phyloP scores from a whole-genome alignment of 208 protist species.

The Angomonas ambiguus region DNA sequence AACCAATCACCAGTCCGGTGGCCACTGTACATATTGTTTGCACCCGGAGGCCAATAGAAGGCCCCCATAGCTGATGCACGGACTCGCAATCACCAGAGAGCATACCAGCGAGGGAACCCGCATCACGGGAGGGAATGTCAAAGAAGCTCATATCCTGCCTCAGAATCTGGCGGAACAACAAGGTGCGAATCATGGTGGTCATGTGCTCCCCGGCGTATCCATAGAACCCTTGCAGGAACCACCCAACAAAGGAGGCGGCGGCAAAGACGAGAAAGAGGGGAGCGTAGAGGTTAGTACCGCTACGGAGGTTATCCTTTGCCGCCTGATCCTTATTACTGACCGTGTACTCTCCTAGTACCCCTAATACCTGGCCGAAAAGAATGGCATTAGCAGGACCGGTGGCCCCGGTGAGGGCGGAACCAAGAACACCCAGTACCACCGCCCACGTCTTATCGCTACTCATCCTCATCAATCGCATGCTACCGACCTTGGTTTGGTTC shows the following conservation, averaged over 20 bases:
- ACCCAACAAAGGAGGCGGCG: slow-evolving; percentile 27
- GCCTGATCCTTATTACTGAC: slow-evolving; percentile 19
- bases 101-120: slow-evolving; percentile 62
- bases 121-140: slow-evolving; percentile 63
- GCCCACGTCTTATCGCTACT: slow-evolving; percentile 31
- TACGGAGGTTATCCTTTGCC: slow-evolving; percentile 17
- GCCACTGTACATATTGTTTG: slow-evolving; percentile 43
- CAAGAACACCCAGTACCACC: slow-evolving; percentile 40
- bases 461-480: slow-evolving; percentile 41
- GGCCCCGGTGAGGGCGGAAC: slow-evolving; percentile 39
- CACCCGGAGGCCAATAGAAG: slow-evolving; percentile 51
- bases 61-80: slow-evolving; percentile 70
- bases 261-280: slow-evolving; percentile 51
- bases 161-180: slow-evolving; percentile 66
- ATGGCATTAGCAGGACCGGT: slow-evolving; percentile 34
- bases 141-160: slow-evolving; percentile 87
- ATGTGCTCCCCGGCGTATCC: slow-evolving; percentile 68
- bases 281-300: slow-evolving; percentile 34
- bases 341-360: slow-evolving; percentile 27
- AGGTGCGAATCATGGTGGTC: slow-evolving; percentile 54
- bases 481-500: slow-evolving; percentile 26
- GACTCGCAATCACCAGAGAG: slow-evolving; percentile 79
- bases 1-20: slow-evolving; percentile 50
- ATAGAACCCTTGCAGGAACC: slow-evolving; percentile 56
- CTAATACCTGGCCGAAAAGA: slow-evolving; percentile 43